Evolutionary conservation across 2,329 filamentous ascomycete genomes (phyloP).

Genomic region (Phyllosticta citribraziliensis): DNA sequence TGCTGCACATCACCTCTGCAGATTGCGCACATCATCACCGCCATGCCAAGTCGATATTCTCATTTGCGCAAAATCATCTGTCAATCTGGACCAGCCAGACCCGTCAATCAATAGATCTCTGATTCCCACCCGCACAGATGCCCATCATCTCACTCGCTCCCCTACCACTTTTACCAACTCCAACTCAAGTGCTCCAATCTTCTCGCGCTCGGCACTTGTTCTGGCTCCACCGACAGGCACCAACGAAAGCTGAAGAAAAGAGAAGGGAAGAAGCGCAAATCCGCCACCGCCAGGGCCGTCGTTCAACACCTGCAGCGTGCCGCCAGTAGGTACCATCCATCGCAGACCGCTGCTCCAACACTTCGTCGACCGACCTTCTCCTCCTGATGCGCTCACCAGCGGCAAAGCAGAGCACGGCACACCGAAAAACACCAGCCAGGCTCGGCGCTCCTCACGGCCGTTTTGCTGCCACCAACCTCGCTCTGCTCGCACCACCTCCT

Average conservation of each 20-base stretch:
- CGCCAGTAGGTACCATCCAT: background rate
- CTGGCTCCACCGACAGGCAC: background rate
- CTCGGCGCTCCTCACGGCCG: background rate
- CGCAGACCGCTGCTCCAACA: background rate
- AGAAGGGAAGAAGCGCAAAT: background rate
- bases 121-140: background rate
- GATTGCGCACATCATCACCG: background rate
- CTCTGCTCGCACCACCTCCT: background rate
- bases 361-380: background rate
- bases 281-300: background rate
- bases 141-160: background rate
- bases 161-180: background rate
- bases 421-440: background rate
- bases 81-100: background rate
- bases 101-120: background rate
- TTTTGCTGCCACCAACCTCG: background rate
- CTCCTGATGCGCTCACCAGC: background rate
- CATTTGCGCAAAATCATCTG: background rate
- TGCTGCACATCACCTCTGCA: background rate
- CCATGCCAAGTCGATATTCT: background rate
- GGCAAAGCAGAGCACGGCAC: background rate
- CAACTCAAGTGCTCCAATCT: too few relatives aligned
- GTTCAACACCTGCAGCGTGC: background rate
- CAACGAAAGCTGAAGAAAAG: background rate
- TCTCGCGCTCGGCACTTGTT: too few relatives aligned